These are phyloP conservation scores for Creolimax fragrantissima DNA, from an alignment of 78 protist species.

Conservation along the genomic window DNA sequence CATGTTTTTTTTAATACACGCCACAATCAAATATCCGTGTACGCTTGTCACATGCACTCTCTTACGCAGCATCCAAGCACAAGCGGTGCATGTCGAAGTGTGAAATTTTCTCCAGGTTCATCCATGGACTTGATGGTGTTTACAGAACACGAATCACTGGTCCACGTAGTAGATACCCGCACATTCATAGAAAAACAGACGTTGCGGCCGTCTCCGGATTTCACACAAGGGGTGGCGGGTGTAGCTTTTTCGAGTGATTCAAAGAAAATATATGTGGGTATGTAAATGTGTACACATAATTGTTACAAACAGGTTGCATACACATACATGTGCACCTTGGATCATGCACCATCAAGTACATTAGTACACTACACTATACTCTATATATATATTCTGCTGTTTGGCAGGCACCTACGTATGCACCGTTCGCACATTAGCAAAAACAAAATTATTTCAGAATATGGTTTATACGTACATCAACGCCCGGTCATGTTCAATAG, in stretches of 20 bases:
- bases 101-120: not conserved
- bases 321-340: not conserved
- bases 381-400: too few relatives aligned
- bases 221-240: not conserved
- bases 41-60: too few relatives aligned
- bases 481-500: too few relatives aligned
- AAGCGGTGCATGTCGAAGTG: not conserved
- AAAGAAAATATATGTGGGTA: not conserved
- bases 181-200: not conserved
- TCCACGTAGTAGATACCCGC: not conserved
- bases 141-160: not conserved
- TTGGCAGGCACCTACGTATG: not conserved
- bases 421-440: not conserved
- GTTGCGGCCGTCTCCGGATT: not conserved
- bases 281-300: not conserved
- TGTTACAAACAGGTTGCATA: not conserved
- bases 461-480: too few relatives aligned
- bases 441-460: not conserved
- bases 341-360: not conserved
- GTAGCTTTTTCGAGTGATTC: not conserved
- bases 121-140: not conserved
- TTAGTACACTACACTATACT: not conserved
- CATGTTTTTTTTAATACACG: too few relatives aligned
- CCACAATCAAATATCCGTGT: too few relatives aligned
- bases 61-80: not conserved